phyloP scores from a whole-genome alignment of 2,329 filamentous ascomycete species.

The Nothophoma quercina region DNA sequence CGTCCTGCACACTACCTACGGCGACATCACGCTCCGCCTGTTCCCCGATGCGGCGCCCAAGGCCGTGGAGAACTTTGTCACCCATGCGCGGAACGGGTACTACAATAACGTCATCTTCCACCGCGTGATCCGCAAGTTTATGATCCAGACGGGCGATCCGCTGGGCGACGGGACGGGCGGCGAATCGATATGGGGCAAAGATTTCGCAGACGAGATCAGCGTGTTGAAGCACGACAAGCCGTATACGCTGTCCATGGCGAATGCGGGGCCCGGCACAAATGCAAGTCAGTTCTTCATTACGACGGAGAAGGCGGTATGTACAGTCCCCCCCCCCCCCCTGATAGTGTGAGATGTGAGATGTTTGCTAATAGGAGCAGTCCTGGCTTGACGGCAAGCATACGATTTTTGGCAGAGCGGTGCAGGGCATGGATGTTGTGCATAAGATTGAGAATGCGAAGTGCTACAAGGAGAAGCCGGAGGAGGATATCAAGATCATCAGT shows the following conservation, averaged over 20 bases:
- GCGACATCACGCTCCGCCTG: conserved; percentile 91
- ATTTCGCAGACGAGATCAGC: conserved; percentile 94
- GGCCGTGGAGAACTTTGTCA: conserved; percentile 96
- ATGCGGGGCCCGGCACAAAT: conserved; percentile 94
- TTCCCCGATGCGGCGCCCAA: conserved; percentile 94
- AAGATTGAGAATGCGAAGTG: conserved; percentile 92
- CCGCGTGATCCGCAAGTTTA: conserved; percentile 95
- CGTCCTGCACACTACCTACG: conserved; percentile 88
- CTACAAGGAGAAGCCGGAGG: conserved; percentile 90
- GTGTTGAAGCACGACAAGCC: conserved; percentile 92
- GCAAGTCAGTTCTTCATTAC: conserved; percentile 98
- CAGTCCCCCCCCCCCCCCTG: background rate
- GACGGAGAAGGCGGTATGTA: conserved; percentile 86
- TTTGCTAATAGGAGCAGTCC: conserved; percentile 57
- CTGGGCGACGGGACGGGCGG: conserved; percentile 89
- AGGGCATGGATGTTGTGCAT: conserved; percentile 92
- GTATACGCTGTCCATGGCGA: conserved; percentile 97
- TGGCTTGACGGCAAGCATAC: conserved; percentile 98
- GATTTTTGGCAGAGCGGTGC: conserved; percentile 88
- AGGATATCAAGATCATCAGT: conserved; percentile 96
- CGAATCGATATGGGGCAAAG: conserved; percentile 89
- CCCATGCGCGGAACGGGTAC: conserved; percentile 86
- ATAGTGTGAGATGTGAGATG: no score
- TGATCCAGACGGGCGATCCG: conserved; percentile 92
- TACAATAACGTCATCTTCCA: conserved; percentile 99